phyloP scores from a whole-genome alignment of 2,329 filamentous ascomycete species.

The Phialocephala sp. region DNA sequence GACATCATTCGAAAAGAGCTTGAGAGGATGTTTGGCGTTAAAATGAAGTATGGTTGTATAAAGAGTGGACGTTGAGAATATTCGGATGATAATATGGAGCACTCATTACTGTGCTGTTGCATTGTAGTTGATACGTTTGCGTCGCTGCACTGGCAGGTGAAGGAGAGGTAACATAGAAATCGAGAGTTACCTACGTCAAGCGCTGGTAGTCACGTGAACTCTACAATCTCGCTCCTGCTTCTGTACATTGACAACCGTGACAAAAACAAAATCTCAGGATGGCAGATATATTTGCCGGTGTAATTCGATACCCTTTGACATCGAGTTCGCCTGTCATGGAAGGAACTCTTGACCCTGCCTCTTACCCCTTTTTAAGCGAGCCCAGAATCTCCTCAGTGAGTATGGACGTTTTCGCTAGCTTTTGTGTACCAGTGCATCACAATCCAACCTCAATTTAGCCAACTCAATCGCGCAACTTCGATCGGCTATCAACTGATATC shows the following conservation, averaged over 20 bases:
- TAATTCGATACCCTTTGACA: neutral
- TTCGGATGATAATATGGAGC: neutral
- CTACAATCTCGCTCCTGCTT: neutral
- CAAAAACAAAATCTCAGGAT: neutral
- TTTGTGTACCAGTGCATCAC: neutral
- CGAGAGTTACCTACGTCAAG: neutral
- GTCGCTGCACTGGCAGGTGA: neutral
- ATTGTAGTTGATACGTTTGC: neutral
- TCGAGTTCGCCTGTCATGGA: neutral
- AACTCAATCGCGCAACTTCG: neutral
- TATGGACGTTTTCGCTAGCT: neutral
- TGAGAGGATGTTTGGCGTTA: neutral
- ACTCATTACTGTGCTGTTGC: neutral
- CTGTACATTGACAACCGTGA: neutral
- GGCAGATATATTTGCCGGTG: neutral
- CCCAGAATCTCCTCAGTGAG: neutral
- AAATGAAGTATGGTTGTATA: neutral
- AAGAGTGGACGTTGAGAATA: neutral
- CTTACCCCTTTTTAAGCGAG: neutral
- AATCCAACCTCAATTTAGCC: neutral
- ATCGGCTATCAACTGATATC: neutral
- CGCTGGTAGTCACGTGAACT: neutral
- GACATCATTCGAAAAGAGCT: neutral
- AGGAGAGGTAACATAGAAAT: neutral
- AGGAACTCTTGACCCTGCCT: neutral